These are phyloP conservation scores for Cadophora malorum DNA, from an alignment of 2,329 filamentous ascomycete species.

Conservation along the genomic window DNA sequence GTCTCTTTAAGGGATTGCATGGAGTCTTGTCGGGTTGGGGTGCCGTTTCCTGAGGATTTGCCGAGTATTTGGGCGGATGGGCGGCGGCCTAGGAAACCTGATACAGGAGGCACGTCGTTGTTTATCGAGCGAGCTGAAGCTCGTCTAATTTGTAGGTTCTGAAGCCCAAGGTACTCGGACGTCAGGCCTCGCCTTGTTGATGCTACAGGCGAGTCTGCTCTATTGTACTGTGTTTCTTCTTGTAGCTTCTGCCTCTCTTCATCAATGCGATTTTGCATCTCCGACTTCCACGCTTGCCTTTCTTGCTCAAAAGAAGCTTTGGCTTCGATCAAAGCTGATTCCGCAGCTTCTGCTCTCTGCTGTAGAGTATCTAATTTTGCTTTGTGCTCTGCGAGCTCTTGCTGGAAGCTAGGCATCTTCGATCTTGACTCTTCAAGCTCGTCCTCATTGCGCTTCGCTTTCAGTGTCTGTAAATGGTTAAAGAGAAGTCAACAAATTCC, in stretches of 20 bases:
- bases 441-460: slow-evolving; percentile 69
- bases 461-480: slow-evolving; percentile 62
- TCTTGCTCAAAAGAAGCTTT: slow-evolving; percentile 63
- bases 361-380: slow-evolving; percentile 67
- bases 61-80: slow-evolving; percentile 38
- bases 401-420: slow-evolving; percentile 67
- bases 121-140: slow-evolving; percentile 42
- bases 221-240: slow-evolving; percentile 50
- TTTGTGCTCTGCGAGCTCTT: slow-evolving; percentile 66
- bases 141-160: slow-evolving; percentile 46
- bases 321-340: slow-evolving; percentile 67
- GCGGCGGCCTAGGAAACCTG: slow-evolving; percentile 37
- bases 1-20: slow-evolving; percentile 36
- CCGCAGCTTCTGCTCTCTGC: slow-evolving; percentile 67
- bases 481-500: slow-evolving; percentile 24
- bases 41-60: slow-evolving; percentile 41
- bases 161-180: slow-evolving; percentile 46
- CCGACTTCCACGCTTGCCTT: slow-evolving; percentile 62
- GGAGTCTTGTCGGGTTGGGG: slow-evolving; percentile 44
- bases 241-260: slow-evolving; percentile 69
- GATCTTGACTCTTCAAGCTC: slow-evolving; percentile 76
- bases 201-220: slow-evolving; percentile 42
- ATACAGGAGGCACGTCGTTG: slow-evolving; percentile 38
- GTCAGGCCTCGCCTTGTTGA: slow-evolving; percentile 44
- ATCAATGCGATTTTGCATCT: slow-evolving; percentile 64